phyloP scores from a whole-genome alignment of 1,284 basidiomycete species.

The Apiotrichum brassicae region DNA sequence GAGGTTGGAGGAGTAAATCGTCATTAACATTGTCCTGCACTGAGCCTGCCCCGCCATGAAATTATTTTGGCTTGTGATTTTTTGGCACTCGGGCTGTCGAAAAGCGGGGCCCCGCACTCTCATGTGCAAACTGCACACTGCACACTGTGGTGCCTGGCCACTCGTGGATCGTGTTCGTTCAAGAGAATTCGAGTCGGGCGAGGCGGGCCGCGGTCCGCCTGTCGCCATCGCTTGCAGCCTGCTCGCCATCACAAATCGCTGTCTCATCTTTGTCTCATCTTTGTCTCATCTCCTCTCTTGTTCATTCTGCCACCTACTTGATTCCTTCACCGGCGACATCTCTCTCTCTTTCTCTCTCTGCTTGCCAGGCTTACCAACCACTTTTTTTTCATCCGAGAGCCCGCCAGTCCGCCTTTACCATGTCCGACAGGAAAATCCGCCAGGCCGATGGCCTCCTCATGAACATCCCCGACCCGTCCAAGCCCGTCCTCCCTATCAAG shows the following conservation, averaged over 20 bases:
- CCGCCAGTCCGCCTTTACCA: conserved; percentile 15
- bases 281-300: background rate
- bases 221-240: background rate
- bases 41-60: too few relatives aligned
- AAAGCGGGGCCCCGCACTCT: background rate
- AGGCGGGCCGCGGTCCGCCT: background rate
- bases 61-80: too few relatives aligned
- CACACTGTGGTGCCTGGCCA: too few relatives aligned
- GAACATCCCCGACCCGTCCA: conserved; percentile 36
- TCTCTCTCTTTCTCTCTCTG: background rate
- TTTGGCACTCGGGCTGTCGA: too few relatives aligned
- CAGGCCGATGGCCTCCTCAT: conserved; percentile 48
- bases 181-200: too few relatives aligned
- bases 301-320: background rate
- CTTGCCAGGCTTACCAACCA: background rate
- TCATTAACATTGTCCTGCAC: too few relatives aligned
- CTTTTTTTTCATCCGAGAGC: too few relatives aligned
- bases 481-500: conserved; percentile 60
- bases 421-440: conserved; percentile 21
- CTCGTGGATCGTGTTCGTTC: too few relatives aligned
- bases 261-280: background rate
- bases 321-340: background rate
- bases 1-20: background rate
- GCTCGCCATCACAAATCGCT: background rate
- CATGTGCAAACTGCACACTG: too few relatives aligned